Conservation (phyloP, 768 basidiomycete genomes). For the Leucocoprinus sp. region DNA sequence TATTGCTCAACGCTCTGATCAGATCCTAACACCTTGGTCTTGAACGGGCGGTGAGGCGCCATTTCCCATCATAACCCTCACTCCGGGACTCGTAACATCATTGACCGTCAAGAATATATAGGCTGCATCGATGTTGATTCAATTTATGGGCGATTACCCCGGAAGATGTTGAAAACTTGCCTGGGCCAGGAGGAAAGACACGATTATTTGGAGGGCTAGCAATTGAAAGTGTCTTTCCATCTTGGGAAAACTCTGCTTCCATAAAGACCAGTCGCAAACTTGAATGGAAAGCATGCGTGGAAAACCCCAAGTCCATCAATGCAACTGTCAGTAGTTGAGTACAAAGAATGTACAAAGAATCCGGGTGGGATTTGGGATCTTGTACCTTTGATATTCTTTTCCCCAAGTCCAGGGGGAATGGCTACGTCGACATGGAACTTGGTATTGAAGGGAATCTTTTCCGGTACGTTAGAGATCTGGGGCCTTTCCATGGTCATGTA, state of each 20-base stretch:
- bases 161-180: conserved; percentile 12
- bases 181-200: conserved; percentile 34
- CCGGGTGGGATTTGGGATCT: neutral
- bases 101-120: conserved; percentile 25
- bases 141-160: neutral
- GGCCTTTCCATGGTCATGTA: conserved; percentile 32
- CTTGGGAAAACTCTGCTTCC: conserved; percentile 23
- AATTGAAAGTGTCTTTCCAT: conserved; percentile 25
- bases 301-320: conserved; percentile 34
- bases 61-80: conserved; percentile 31
- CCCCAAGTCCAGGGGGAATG: conserved; percentile 22
- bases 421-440: conserved; percentile 25
- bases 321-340: conserved; percentile 19
- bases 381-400: conserved; percentile 25
- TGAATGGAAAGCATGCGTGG: conserved; percentile 33
- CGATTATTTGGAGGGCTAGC: conserved; percentile 27
- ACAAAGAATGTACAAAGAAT: neutral
- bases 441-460: conserved; percentile 28
- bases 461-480: conserved; percentile 25
- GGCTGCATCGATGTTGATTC: conserved; percentile 10
- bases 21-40: conserved; percentile 22
- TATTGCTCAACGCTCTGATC: neutral
- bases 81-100: conserved; percentile 29
- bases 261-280: conserved; percentile 31
- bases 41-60: conserved; percentile 31